These are phyloP conservation scores for Cucumis cinereus DNA, from an alignment of 306 rosid species.

Conservation along the genomic window DNA sequence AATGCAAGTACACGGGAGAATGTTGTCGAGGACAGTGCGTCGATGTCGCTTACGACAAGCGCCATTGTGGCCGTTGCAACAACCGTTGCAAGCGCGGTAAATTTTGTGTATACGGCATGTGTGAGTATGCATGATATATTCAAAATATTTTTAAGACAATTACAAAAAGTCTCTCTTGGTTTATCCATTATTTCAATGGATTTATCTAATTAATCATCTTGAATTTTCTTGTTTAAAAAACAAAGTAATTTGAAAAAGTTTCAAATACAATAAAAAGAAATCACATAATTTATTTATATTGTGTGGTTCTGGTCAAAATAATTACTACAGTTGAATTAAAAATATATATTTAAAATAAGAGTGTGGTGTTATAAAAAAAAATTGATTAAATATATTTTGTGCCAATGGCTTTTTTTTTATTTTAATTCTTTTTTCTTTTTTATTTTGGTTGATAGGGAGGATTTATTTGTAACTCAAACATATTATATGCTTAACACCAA, in stretches of 20 bases:
- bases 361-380: neutral
- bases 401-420: neutral
- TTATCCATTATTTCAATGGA: slow-evolving; percentile 5
- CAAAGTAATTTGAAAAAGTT: neutral
- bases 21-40: slow-evolving; percentile 77
- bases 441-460: neutral
- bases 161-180: neutral
- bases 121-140: slow-evolving; percentile 52
- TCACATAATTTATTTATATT: neutral
- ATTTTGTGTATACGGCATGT: slow-evolving; percentile 54
- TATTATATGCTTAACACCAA: neutral
- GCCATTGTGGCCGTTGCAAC: slow-evolving; percentile 71
- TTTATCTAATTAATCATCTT: neutral
- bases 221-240: neutral
- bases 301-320: neutral
- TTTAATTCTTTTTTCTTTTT: too few relatives aligned
- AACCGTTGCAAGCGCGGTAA: slow-evolving; percentile 20
- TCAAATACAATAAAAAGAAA: slow-evolving; percentile 2
- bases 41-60: slow-evolving; percentile 40
- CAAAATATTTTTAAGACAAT: neutral
- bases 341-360: neutral
- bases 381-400: neutral
- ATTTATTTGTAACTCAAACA: neutral
- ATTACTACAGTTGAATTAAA: neutral
- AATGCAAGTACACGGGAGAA: slow-evolving; percentile 44